phyloP scores from a whole-genome alignment of 2,329 filamentous ascomycete species.

The Aspergillus awamori region DNA sequence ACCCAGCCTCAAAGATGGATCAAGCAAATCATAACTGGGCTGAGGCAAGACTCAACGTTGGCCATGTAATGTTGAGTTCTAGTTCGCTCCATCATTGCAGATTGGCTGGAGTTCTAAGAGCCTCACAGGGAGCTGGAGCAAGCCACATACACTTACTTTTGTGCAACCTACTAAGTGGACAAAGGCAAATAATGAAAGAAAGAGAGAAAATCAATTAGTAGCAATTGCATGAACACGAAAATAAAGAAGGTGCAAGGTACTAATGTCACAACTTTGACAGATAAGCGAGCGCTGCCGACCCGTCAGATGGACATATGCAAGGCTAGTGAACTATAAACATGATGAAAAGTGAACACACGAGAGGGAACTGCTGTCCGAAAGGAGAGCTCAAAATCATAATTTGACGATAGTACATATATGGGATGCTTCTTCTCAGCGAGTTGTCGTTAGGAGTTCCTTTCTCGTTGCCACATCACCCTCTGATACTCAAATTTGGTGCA shows the following conservation, averaged over 20 bases:
- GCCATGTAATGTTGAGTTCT: too few species aligned
- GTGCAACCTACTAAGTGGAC: too few species aligned
- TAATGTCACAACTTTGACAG: not conserved
- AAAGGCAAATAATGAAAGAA: too few species aligned
- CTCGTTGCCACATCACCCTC: not conserved
- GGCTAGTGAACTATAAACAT: not conserved
- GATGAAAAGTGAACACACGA: not conserved
- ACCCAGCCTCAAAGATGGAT: too few species aligned
- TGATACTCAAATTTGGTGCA: not conserved
- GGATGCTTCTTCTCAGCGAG: not conserved
- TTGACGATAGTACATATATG: not conserved
- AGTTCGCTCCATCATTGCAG: too few species aligned
- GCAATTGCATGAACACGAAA: not conserved
- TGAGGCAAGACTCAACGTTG: too few species aligned
- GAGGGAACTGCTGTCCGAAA: not conserved
- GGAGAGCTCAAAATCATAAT: not conserved
- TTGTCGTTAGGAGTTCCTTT: not conserved
- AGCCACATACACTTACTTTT: too few species aligned
- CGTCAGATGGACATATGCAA: not conserved
- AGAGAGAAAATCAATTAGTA: too few species aligned
- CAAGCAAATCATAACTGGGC: too few species aligned
- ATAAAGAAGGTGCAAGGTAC: not conserved
- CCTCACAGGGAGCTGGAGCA: too few species aligned
- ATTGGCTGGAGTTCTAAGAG: too few species aligned
- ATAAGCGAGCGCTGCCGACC: not conserved